Conservation (phyloP, 352 stramenopile genomes). For the Globisporangium middletonii region DNA sequence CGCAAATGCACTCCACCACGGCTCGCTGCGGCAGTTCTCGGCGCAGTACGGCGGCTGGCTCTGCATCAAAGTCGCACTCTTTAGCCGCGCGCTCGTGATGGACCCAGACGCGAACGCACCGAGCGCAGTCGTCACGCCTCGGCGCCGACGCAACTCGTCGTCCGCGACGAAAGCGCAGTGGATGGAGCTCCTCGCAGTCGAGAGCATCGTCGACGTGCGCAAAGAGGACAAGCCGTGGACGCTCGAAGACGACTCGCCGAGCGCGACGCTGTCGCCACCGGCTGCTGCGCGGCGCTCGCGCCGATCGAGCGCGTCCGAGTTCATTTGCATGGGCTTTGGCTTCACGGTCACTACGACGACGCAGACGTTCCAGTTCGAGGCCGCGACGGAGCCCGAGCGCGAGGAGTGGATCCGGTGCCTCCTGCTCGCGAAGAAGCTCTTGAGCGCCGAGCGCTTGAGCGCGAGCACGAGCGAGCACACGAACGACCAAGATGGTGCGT, state of each 20-base stretch:
- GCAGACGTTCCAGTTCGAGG: conserved; percentile 34
- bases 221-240: conserved; percentile 24
- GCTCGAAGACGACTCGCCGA: conserved; percentile 11
- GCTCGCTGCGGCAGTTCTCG: conserved; percentile 41
- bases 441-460: conserved; percentile 4
- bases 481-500: conserved; percentile 16
- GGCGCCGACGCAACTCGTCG: conserved; percentile 41
- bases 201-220: conserved; percentile 21
- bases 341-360: conserved; percentile 32
- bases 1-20: conserved; percentile 35
- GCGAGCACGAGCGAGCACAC: conserved; percentile 4
- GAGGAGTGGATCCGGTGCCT: conserved; percentile 47
- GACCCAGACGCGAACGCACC: conserved; percentile 32
- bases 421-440: conserved; percentile 32
- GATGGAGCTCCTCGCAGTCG: conserved; percentile 39
- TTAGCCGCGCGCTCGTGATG: conserved; percentile 41
- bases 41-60: conserved; percentile 49
- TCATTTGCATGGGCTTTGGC: conserved; percentile 20
- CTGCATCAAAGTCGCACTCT: conserved; percentile 35
- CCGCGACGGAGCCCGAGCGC: conserved; percentile 20
- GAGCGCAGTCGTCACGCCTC: conserved; percentile 25
- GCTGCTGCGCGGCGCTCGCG: conserved; percentile 14
- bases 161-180: conserved; percentile 29
- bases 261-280: conserved; percentile 4
- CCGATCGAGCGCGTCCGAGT: conserved; percentile 13